phyloP scores from a whole-genome alignment of 2,329 filamentous ascomycete species.

The Akanthomyces dipterigenus region DNA sequence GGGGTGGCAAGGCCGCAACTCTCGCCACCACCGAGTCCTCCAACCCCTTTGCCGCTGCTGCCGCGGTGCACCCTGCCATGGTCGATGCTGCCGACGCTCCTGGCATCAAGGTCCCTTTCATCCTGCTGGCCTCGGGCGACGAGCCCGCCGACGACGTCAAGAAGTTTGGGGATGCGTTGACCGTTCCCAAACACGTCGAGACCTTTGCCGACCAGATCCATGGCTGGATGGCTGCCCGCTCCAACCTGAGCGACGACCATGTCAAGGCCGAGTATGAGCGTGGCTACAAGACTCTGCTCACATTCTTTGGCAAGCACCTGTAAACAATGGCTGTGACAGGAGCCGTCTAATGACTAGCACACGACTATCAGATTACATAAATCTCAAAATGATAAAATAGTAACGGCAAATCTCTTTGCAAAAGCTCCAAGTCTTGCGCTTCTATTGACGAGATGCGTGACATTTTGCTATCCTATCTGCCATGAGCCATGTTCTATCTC shows the following conservation, averaged over 20 bases:
- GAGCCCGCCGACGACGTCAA: constrained; percentile 50
- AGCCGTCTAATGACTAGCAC: neutral
- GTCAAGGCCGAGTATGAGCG: constrained; percentile 57
- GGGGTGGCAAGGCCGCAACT: constrained; percentile 62
- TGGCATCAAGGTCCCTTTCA: constrained; percentile 53
- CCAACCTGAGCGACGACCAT: constrained; percentile 48
- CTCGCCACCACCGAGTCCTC: constrained; percentile 41
- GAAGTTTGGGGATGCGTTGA: constrained; percentile 48
- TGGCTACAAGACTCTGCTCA: constrained; percentile 52
- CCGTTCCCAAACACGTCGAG: constrained; percentile 54
- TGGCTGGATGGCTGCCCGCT: constrained; percentile 67
- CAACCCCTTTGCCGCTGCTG: constrained; percentile 50
- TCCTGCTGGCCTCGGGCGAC: constrained; percentile 59
- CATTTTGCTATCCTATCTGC: neutral
- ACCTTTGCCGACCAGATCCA: constrained; percentile 62
- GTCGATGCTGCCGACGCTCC: constrained; percentile 55
- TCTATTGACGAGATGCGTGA: too few relatives aligned
- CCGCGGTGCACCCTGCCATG: constrained; percentile 54
- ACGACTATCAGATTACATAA: neutral
- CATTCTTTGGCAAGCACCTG: constrained; percentile 50
- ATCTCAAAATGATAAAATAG: neutral
- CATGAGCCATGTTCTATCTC: neutral
- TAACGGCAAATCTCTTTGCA: neutral
- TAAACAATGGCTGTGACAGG: constrained; percentile 14
- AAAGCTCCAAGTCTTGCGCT: neutral